Conservation (phyloP, 2,329 filamentous ascomycete genomes). For the Alternaria sp. region DNA sequence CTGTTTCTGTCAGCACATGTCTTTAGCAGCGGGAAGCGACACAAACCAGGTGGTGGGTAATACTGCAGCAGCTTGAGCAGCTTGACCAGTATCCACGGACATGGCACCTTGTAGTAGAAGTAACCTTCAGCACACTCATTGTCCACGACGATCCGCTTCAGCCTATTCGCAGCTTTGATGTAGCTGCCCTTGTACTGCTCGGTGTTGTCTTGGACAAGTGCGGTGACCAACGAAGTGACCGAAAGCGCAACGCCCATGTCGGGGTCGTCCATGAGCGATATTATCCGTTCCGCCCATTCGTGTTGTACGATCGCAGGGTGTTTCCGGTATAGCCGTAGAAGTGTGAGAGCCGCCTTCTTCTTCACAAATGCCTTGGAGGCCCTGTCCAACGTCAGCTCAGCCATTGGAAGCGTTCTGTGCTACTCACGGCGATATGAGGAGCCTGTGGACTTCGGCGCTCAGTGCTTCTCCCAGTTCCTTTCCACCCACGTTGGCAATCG, state of each 20-base stretch:
- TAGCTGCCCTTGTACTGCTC: conserved; percentile 95
- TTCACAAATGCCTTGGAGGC: conserved; percentile 97
- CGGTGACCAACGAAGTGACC: conserved; percentile 94
- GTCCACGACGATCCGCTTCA: conserved; percentile 91
- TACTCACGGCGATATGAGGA: conserved; percentile 91
- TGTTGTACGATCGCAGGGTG: conserved; percentile 91
- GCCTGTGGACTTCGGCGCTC: conserved; percentile 87
- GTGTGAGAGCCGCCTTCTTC: conserved; percentile 95
- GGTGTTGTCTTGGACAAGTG: conserved; percentile 90
- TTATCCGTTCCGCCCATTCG: conserved; percentile 97
- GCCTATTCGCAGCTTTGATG: conserved; percentile 86
- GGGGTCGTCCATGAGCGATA: conserved; percentile 97
- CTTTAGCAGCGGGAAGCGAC: not conserved
- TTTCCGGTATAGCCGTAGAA: conserved; percentile 94
- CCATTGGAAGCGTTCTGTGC: not conserved
- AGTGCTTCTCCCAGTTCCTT: conserved; percentile 97
- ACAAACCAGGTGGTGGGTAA: conserved; percentile 86
- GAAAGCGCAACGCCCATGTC: conserved; percentile 95
- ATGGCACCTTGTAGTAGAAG: conserved; percentile 99
- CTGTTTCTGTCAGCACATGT: conserved; percentile 58
- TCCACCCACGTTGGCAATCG: conserved; percentile 96
- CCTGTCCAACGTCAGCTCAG: conserved; percentile 52
- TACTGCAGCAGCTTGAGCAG: conserved; percentile 91
- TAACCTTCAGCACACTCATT: conserved; percentile 91
- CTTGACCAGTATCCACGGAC: conserved; percentile 98